These are phyloP conservation scores for Ogataea kodamae DNA, from an alignment of 805 yeast genomes.

Conservation along the genomic window DNA sequence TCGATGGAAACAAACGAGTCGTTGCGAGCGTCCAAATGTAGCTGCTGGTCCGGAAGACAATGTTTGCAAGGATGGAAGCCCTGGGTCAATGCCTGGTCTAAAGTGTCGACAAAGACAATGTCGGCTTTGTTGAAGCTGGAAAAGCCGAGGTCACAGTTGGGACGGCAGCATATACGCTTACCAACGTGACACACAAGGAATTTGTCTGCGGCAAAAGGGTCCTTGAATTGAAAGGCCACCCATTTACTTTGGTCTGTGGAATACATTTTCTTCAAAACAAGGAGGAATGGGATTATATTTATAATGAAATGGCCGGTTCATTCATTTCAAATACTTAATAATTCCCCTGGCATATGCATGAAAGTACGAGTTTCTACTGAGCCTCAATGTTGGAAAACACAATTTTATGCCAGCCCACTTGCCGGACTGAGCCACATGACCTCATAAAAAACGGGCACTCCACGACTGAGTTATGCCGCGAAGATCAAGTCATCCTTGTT, in stretches of 20 bases:
- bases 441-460: too few species aligned
- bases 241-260: constrained; percentile 45
- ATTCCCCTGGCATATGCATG: constrained; percentile 9
- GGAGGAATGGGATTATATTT: too few species aligned
- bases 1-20: constrained; percentile 41
- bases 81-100: constrained; percentile 39
- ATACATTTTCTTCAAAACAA: constrained; percentile 28
- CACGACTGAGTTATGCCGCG: too few species aligned
- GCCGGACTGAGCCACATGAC: constrained; percentile 5
- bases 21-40: constrained; percentile 17
- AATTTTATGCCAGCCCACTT: constrained; percentile 1
- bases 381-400: not conserved
- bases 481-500: too few species aligned
- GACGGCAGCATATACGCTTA: constrained; percentile 53
- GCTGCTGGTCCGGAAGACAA: constrained; percentile 47
- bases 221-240: constrained; percentile 64
- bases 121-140: constrained; percentile 43
- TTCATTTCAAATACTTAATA: too few species aligned
- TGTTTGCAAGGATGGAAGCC: constrained; percentile 51
- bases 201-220: constrained; percentile 60
- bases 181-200: constrained; percentile 50
- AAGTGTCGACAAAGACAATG: constrained; percentile 41
- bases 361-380: too few species aligned
- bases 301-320: too few species aligned
- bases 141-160: constrained; percentile 56